Conservation (phyloP, 192 early-diverging fungal genomes). For the Phlyctochytrium arcticum region DNA sequence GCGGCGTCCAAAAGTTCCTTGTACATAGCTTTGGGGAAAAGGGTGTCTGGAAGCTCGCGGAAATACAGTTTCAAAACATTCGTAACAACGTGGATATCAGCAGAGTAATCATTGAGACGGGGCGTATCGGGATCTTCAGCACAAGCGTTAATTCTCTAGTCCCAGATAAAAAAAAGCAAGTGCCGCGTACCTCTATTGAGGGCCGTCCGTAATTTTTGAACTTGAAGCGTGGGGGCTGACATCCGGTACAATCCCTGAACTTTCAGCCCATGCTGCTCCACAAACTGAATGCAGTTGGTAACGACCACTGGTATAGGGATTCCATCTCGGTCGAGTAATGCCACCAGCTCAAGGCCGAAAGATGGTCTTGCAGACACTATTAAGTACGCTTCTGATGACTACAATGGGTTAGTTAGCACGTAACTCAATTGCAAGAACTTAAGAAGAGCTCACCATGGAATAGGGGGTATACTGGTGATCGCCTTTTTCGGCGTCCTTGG, state of each 20-base stretch:
- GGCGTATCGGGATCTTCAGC: conserved; percentile 56
- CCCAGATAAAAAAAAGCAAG: neutral
- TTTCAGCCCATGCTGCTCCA: conserved; percentile 65
- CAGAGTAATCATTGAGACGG: conserved; percentile 56
- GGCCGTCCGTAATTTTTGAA: conserved; percentile 65
- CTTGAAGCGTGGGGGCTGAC: conserved; percentile 72
- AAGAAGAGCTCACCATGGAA: conserved; percentile 20
- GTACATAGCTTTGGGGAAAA: conserved; percentile 69
- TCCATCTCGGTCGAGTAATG: conserved; percentile 67
- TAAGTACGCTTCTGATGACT: conserved; percentile 50
- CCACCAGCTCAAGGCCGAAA: conserved; percentile 77
- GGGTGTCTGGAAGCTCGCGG: conserved; percentile 86
- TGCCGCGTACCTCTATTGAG: conserved; percentile 65
- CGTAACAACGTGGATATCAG: conserved; percentile 80
- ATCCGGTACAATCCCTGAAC: conserved; percentile 84
- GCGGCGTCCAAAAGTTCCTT: conserved; percentile 67
- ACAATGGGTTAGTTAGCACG: neutral
- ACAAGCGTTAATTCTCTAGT: neutral
- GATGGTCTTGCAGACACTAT: conserved; percentile 69
- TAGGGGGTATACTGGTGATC: conserved; percentile 38
- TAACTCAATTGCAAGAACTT: neutral
- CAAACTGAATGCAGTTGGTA: conserved; percentile 70
- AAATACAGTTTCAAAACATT: conserved; percentile 92
- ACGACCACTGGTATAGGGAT: conserved; percentile 74
- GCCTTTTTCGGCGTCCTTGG: conserved; percentile 30